phyloP scores from a whole-genome alignment of 2,329 filamentous ascomycete species.

The Pezicula rhizophila region DNA sequence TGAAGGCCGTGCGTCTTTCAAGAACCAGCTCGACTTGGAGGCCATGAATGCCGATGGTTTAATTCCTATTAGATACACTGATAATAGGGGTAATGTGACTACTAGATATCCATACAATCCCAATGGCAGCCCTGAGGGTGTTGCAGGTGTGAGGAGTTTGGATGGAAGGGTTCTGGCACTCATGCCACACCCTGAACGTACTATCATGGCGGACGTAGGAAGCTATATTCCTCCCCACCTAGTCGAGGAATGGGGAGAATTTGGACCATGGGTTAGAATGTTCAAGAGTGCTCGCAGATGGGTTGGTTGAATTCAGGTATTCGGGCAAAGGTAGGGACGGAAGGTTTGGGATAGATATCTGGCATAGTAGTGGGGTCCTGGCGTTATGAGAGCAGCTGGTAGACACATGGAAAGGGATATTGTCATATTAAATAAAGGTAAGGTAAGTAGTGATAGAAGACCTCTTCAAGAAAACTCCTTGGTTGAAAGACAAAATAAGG shows the following conservation, averaged over 20 bases:
- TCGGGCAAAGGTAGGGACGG: not conserved
- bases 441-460: too few species aligned
- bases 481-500: too few species aligned
- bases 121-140: conserved; percentile 64
- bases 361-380: too few species aligned
- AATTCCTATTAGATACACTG: conserved; percentile 75
- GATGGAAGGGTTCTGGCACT: conserved; percentile 65
- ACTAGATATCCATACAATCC: conserved; percentile 85
- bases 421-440: too few species aligned
- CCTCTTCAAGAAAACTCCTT: too few species aligned
- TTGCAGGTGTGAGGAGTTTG: conserved; percentile 59
- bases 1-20: conserved; percentile 76
- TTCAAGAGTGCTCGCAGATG: conserved; percentile 69
- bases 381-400: too few species aligned
- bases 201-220: conserved; percentile 59
- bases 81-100: conserved; percentile 71
- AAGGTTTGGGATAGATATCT: too few species aligned
- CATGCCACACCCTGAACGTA: conserved; percentile 72
- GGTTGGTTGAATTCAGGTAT: conserved; percentile 44
- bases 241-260: conserved; percentile 59
- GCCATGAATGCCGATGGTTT: conserved; percentile 60
- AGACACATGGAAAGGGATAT: too few species aligned
- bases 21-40: conserved; percentile 43
- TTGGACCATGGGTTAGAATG: conserved; percentile 64
- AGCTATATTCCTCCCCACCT: conserved; percentile 55